A percentile compares a stretch with the other conserved stretches of the same genome.
Conservation (phyloP, 441 rosid species). For the Adansonia grandidieri region DNA sequence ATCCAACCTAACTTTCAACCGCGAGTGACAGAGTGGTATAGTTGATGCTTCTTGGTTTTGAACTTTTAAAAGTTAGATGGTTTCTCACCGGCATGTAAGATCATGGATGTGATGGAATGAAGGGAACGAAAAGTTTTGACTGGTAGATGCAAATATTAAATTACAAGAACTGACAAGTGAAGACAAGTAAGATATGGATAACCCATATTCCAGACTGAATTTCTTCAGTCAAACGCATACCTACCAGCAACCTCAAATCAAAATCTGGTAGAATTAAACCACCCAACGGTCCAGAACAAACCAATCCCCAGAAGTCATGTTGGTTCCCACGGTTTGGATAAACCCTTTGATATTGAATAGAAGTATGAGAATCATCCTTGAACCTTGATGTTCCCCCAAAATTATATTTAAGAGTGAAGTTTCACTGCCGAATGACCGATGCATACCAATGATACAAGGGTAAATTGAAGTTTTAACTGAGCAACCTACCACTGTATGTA, state of each 20-base stretch:
- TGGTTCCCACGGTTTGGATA: not conserved
- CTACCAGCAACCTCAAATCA: not conserved
- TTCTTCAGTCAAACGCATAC: not conserved
- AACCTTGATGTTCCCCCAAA: not conserved
- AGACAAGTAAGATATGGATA: not conserved
- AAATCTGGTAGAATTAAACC: not conserved
- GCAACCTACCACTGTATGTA: no score
- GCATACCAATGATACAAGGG: no score
- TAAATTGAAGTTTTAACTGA: no score
- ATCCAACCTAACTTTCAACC: conserved; percentile 60
- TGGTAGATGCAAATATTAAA: conserved; percentile 39
- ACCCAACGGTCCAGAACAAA: not conserved
- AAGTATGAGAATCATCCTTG: not conserved
- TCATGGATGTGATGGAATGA: conserved; percentile 15
- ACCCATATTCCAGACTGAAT: not conserved
- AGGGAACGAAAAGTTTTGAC: conserved; percentile 31
- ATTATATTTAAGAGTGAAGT: not conserved
- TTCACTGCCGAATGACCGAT: not conserved
- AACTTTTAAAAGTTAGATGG: not conserved
- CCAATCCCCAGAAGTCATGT: not conserved
- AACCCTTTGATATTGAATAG: not conserved
- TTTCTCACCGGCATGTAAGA: conserved; percentile 12
- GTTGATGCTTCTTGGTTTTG: not conserved
- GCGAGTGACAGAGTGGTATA: conserved; percentile 23
- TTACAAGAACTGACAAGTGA: not conserved